These are phyloP conservation scores for Komagataella phaffii DNA, from an alignment of 805 yeast species.

Conservation along the genomic window DNA sequence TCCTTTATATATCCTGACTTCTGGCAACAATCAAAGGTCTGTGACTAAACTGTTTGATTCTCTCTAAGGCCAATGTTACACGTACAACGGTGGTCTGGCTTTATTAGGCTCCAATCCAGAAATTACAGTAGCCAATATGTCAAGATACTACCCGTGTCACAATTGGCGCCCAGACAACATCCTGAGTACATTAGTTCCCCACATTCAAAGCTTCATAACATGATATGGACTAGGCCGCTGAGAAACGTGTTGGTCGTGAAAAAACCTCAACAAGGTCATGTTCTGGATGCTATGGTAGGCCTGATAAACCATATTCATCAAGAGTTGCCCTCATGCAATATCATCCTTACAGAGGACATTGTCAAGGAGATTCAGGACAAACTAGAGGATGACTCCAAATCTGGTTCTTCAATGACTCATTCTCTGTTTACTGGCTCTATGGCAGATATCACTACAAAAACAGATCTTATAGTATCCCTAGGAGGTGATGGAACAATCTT, in stretches of 20 bases:
- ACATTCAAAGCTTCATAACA: conserved; percentile 44
- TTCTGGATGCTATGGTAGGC: conserved; percentile 49
- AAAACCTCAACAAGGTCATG: conserved; percentile 66
- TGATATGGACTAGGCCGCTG: conserved; percentile 63
- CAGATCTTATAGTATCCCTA: conserved; percentile 73
- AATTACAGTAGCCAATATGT: neutral
- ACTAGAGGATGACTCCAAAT: conserved; percentile 5
- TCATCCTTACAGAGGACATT: conserved; percentile 64
- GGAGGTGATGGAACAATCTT: conserved; percentile 97
- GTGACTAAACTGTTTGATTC: neutral
- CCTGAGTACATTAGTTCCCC: conserved; percentile 45
- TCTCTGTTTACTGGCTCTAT: conserved; percentile 44
- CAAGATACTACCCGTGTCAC: neutral
- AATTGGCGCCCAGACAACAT: conserved; percentile 2
- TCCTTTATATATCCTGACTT: neutral
- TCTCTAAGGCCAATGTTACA: neutral
- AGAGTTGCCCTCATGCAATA: conserved; percentile 58
- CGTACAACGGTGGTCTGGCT: neutral
- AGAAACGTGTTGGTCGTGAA: conserved; percentile 70
- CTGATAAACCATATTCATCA: conserved; percentile 50
- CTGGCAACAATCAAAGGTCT: neutral
- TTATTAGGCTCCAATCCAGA: neutral
- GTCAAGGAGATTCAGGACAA: conserved; percentile 44
- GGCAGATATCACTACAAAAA: conserved; percentile 43
- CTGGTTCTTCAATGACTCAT: conserved; percentile 9